These are phyloP conservation scores for Sapria himalayana DNA, from an alignment of 345 rosid genomes.

Conservation along the genomic window DNA sequence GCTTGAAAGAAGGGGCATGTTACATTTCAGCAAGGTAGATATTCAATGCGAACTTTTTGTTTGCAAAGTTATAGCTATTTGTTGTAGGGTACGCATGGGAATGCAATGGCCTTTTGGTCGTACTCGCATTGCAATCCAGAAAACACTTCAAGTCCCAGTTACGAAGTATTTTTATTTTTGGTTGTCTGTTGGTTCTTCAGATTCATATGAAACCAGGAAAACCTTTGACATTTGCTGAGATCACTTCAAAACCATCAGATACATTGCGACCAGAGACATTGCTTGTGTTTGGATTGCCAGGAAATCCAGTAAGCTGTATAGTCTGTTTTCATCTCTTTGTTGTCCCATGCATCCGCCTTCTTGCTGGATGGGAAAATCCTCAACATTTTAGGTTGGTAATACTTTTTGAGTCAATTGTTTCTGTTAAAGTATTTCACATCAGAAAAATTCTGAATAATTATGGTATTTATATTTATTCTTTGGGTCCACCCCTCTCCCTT, in stretches of 20 bases:
- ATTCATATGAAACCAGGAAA: conserved; percentile 88
- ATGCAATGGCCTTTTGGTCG: too few species aligned
- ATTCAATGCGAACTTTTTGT: too few species aligned
- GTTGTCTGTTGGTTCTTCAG: conserved; percentile 21
- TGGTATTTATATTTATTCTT: too few species aligned
- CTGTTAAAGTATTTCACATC: too few species aligned
- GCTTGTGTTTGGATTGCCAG: conserved; percentile 92
- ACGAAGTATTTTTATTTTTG: neutral
- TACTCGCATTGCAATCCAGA: too few species aligned
- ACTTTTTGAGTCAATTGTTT: too few species aligned
- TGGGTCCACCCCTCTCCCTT: neutral
- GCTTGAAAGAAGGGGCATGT: conserved; percentile 46
- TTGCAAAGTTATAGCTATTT: too few species aligned
- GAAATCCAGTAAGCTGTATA: conserved; percentile 91
- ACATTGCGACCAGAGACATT: conserved; percentile 20
- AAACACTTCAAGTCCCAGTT: too few species aligned
- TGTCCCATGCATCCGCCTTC: conserved; percentile 50
- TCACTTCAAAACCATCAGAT: conserved; percentile 18
- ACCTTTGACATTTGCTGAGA: conserved; percentile 77
- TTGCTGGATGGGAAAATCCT: conserved; percentile 79
- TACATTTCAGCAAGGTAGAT: conserved; percentile 61
- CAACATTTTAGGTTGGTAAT: conserved; percentile 43
- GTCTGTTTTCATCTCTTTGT: conserved; percentile 84
- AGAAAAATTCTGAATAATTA: too few species aligned
- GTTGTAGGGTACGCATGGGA: too few species aligned